These are phyloP conservation scores for Hortaea werneckii DNA, from an alignment of 2,329 filamentous ascomycete genomes.

Conservation along the genomic window DNA sequence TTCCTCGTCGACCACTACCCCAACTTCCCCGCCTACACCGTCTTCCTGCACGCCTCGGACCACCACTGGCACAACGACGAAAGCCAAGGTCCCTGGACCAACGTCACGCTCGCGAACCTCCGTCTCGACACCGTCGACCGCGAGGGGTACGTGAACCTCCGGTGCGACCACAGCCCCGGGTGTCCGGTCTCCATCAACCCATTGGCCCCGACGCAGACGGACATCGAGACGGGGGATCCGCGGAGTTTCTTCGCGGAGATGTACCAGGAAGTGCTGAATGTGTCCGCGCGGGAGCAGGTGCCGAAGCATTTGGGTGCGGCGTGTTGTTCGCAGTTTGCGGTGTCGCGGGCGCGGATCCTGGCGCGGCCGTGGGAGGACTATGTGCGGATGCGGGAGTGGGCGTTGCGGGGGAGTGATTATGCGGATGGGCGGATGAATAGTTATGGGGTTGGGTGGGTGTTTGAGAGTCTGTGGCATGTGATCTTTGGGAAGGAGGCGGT, in stretches of 20 bases:
- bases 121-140: constrained; percentile 27
- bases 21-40: constrained; percentile 15
- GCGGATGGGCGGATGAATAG: constrained; percentile 31
- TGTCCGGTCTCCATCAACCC: not conserved
- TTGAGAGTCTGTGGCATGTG: constrained; percentile 50
- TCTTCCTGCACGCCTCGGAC: constrained; percentile 17
- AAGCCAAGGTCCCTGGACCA: constrained; percentile 24
- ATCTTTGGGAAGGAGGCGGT: constrained; percentile 19
- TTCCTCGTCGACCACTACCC: constrained; percentile 38
- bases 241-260: constrained; percentile 5
- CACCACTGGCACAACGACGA: constrained; percentile 23
- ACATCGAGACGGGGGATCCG: constrained; percentile 11
- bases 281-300: constrained; percentile 30
- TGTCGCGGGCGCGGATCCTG: constrained; percentile 19
- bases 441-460: constrained; percentile 40
- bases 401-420: not conserved
- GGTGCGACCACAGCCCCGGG: constrained; percentile 38
- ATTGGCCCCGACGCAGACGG: constrained; percentile 28
- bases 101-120: not conserved
- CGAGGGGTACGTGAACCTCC: constrained; percentile 39
- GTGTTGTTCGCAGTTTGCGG: constrained; percentile 25
- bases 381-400: constrained; percentile 13
- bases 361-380: constrained; percentile 25
- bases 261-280: constrained; percentile 28
- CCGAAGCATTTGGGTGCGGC: constrained; percentile 9